A percentile compares a stretch with the other conserved stretches of the same genome.
Conservation (phyloP, 768 basidiomycete species). For the Pisolithus orientalis region DNA sequence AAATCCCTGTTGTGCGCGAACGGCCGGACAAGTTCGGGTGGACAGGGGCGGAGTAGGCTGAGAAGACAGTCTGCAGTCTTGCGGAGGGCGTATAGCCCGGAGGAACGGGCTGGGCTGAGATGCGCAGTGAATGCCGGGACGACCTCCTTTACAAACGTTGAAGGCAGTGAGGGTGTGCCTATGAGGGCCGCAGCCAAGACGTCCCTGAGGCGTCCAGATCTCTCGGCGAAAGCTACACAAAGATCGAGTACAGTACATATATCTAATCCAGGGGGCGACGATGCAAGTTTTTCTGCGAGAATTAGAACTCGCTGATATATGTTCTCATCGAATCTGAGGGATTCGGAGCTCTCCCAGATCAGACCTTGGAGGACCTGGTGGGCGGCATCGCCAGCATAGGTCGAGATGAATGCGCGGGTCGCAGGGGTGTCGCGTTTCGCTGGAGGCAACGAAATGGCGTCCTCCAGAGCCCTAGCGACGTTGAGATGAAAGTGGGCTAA, state of each 20-base stretch:
- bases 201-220: constrained; percentile 38
- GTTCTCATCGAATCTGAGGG: constrained; percentile 32
- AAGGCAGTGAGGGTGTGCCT: constrained; percentile 27
- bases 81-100: constrained; percentile 58
- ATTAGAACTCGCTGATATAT: constrained; percentile 46
- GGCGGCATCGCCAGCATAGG: constrained; percentile 54
- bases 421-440: constrained; percentile 40
- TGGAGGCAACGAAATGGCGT: constrained; percentile 43
- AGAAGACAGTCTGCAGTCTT: constrained; percentile 55
- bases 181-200: constrained; percentile 38
- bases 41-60: constrained; percentile 46
- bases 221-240: constrained; percentile 46
- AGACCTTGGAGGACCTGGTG: constrained; percentile 45
- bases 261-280: constrained; percentile 37
- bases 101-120: constrained; percentile 37
- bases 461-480: constrained; percentile 42
- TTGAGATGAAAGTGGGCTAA: constrained; percentile 40
- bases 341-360: constrained; percentile 44
- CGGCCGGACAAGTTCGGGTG: constrained; percentile 41
- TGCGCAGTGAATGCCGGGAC: constrained; percentile 49
- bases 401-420: constrained; percentile 44
- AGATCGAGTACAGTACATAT: constrained; percentile 57
- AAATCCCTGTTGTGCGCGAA: constrained; percentile 52
- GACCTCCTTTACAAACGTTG: constrained; percentile 37
- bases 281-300: constrained; percentile 51